Conservation (phyloP, 176 grass and related monocot genomes). For the Carex kokanica region DNA sequence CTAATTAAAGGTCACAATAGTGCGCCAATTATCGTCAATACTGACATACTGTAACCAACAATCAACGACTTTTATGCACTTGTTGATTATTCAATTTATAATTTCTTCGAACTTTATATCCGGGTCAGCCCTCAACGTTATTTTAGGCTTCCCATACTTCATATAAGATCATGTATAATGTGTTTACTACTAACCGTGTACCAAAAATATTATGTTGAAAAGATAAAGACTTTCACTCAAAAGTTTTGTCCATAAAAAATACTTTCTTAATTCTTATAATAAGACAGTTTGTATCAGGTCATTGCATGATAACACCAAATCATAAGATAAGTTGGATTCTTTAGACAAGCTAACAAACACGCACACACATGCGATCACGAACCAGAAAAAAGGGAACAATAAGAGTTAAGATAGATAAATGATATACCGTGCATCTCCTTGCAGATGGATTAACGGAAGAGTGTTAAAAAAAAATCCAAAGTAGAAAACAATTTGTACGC, state of each 20-base stretch:
- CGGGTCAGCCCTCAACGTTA: too few relatives aligned
- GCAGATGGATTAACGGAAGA: neutral
- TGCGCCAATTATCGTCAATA: neutral
- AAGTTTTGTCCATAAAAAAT: neutral
- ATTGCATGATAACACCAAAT: neutral
- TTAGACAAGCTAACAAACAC: neutral
- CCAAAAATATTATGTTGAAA: too few relatives aligned
- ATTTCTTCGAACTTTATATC: too few relatives aligned
- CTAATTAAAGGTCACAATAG: neutral
- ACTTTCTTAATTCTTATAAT: neutral
- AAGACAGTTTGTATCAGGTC: neutral
- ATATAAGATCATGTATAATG: neutral
- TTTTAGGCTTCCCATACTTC: neutral
- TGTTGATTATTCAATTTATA: neutral
- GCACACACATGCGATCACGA: neutral
- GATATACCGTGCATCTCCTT: neutral
- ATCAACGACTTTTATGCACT: neutral
- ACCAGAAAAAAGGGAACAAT: neutral
- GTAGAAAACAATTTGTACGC: slow-evolving; percentile 5
- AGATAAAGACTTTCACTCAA: neutral
- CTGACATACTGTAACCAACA: neutral
- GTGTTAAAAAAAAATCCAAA: neutral
- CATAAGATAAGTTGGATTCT: neutral
- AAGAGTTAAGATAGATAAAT: neutral
- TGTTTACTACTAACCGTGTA: too few relatives aligned